Percentiles rank a stretch among this genome's conserved stretches.
phyloP scores from a whole-genome alignment of 495 filamentous ascomycete genomes.

The Penicillium arizonense region DNA sequence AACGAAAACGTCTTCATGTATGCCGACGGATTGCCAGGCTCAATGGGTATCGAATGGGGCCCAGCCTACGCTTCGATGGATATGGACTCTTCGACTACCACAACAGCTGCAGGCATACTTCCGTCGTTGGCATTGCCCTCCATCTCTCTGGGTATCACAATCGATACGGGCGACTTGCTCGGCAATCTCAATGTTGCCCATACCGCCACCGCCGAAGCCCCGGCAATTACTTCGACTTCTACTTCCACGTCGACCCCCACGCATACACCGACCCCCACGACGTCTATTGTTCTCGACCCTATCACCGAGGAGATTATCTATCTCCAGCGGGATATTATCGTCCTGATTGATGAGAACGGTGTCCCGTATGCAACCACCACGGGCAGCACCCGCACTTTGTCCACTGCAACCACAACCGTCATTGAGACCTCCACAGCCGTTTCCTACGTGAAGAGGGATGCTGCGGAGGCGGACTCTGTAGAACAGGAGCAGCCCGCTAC shows the following conservation, averaged over 20 bases:
- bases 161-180: slow-evolving; percentile 8
- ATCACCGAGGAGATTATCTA: slow-evolving; percentile 37
- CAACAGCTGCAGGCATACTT: slow-evolving; percentile 1
- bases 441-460: slow-evolving; percentile 26
- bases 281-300: slow-evolving; percentile 22
- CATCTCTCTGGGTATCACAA: slow-evolving; percentile 7
- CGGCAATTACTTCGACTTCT: slow-evolving; percentile 3
- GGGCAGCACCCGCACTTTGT: slow-evolving; percentile 20
- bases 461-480: slow-evolving; percentile 9
- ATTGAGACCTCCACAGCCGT: slow-evolving; percentile 25
- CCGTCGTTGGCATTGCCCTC: slow-evolving; percentile 1
- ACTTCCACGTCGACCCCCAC: slow-evolving; percentile 19
- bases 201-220: slow-evolving; percentile 2
- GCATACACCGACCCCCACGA: slow-evolving; percentile 27
- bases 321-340: slow-evolving; percentile 34
- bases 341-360: slow-evolving; percentile 31
- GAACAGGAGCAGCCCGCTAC: slow-evolving; percentile 11
- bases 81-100: slow-evolving; percentile 5
- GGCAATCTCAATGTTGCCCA: slow-evolving; percentile 2
- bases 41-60: slow-evolving; percentile 49
- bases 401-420: slow-evolving; percentile 13
- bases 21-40: slow-evolving; percentile 50
- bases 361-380: slow-evolving; percentile 24
- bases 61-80: slow-evolving; percentile 46
- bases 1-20: slow-evolving; percentile 35